These are phyloP conservation scores for Bruguiera parviflora DNA, from an alignment of 345 rosid genomes.

Conservation along the genomic window DNA sequence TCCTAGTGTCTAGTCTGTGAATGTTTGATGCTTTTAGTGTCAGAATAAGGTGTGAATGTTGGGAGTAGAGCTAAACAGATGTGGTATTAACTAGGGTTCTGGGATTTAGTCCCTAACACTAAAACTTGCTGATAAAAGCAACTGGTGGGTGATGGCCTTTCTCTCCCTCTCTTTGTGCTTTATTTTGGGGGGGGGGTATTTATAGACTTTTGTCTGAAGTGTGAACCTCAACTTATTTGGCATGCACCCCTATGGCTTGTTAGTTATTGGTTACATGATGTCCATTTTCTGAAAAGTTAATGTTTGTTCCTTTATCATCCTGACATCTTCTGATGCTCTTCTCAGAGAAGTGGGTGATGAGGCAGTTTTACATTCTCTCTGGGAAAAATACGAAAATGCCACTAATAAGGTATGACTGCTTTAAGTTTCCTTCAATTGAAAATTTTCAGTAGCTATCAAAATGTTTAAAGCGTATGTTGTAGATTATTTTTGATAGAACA, in stretches of 20 bases:
- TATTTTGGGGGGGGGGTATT: too few species aligned
- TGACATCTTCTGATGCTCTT: slow-evolving; percentile 9
- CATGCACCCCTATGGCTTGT: not conserved
- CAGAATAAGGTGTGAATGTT: too few species aligned
- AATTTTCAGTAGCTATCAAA: not conserved
- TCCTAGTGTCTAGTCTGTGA: too few species aligned
- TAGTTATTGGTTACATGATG: slow-evolving; percentile 1
- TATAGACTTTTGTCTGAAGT: too few species aligned
- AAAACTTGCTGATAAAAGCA: too few species aligned
- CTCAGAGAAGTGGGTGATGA: slow-evolving; percentile 55
- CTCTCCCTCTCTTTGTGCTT: too few species aligned
- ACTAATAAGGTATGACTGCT: slow-evolving; percentile 46
- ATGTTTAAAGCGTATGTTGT: not conserved
- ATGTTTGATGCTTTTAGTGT: too few species aligned
- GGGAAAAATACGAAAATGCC: slow-evolving; percentile 52
- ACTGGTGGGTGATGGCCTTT: too few species aligned
- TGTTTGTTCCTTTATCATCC: not conserved
- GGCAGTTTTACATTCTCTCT: slow-evolving; percentile 44
- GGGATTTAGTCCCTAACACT: too few species aligned
- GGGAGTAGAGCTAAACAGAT: too few species aligned
- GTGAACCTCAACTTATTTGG: too few species aligned
- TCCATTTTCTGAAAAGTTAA: slow-evolving; percentile 1
- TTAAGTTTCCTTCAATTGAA: not conserved
- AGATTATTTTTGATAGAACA: not conserved
- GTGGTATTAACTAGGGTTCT: too few species aligned